Evolutionary conservation across 2,329 filamentous ascomycete species (phyloP).

Genomic region (Cylindrodendrum hubeiense): DNA sequence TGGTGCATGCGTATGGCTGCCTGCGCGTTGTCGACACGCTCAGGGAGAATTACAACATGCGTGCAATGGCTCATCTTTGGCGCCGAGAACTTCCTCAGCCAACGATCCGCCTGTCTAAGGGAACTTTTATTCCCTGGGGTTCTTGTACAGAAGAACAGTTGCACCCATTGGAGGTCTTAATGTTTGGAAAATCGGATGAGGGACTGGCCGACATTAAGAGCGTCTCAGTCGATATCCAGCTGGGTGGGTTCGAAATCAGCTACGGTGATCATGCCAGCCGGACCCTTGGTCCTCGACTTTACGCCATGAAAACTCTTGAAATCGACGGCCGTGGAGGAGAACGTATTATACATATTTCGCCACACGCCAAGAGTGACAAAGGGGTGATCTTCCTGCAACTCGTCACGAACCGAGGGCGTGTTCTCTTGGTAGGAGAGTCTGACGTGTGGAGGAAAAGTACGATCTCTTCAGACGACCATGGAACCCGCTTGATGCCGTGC

Average conservation of each 20-base stretch:
- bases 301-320: conserved; percentile 3
- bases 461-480: neutral
- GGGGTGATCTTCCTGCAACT: neutral
- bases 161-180: conserved; percentile 5
- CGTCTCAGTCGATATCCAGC: neutral
- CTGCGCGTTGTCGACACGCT: neutral
- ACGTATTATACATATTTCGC: neutral
- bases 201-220: neutral
- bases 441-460: neutral
- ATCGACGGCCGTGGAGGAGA: conserved; percentile 4
- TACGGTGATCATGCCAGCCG: conserved; percentile 7
- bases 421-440: neutral
- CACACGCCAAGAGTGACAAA: neutral
- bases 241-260: conserved; percentile 15
- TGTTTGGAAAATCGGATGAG: conserved; percentile 14
- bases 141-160: neutral
- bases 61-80: conserved; percentile 7
- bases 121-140: neutral
- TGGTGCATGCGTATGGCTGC: neutral
- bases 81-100: conserved; percentile 1
- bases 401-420: conserved; percentile 7
- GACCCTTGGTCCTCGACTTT: neutral
- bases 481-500: conserved; percentile 5
- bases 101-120: neutral
- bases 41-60: neutral